Evolutionary conservation across 805 yeast genomes (phyloP).

Genomic region (Suhomyces prunicola): DNA sequence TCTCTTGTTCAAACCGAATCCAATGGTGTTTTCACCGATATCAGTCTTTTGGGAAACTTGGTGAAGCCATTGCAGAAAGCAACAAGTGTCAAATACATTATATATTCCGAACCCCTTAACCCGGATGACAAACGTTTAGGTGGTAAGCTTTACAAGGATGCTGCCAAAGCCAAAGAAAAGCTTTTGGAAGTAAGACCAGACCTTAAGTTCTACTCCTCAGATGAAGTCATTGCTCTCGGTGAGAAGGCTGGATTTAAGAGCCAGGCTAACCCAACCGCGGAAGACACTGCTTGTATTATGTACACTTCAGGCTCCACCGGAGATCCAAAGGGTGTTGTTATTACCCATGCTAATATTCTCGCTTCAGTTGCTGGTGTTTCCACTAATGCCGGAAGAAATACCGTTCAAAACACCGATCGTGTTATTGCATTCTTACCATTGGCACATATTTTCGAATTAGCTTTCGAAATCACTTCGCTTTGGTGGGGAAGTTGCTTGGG

Average conservation of each 20-base stretch:
- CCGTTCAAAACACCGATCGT: conserved; percentile 59
- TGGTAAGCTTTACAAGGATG: conserved; percentile 58
- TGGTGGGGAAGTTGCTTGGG: conserved; percentile 91
- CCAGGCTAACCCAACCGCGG: conserved; percentile 41
- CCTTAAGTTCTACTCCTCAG: conserved; percentile 58
- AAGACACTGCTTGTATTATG: conserved; percentile 72
- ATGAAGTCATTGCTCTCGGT: conserved; percentile 69
- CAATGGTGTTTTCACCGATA: conserved; percentile 79
- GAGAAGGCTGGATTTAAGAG: conserved; percentile 23
- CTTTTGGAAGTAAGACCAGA: conserved; percentile 73
- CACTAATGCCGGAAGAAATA: conserved; percentile 51
- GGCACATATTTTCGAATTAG: conserved; percentile 94
- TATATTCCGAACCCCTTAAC: conserved; percentile 64
- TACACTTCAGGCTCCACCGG: conserved; percentile 88
- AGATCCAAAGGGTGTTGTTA: conserved; percentile 78
- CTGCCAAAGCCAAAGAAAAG: conserved; percentile 55
- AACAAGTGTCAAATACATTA: conserved; percentile 58
- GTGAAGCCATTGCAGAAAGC: conserved; percentile 70
- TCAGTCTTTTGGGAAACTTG: conserved; percentile 62
- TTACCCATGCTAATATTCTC: conserved; percentile 63
- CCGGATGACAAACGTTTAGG: conserved; percentile 59
- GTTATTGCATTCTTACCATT: conserved; percentile 87
- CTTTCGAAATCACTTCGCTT: conserved; percentile 72
- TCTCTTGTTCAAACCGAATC: conserved; percentile 82
- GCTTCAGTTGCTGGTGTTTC: conserved; percentile 87